Evolutionary conservation across 306 rosid genomes (phyloP).

Genomic region (Sesbania bispinosa): DNA sequence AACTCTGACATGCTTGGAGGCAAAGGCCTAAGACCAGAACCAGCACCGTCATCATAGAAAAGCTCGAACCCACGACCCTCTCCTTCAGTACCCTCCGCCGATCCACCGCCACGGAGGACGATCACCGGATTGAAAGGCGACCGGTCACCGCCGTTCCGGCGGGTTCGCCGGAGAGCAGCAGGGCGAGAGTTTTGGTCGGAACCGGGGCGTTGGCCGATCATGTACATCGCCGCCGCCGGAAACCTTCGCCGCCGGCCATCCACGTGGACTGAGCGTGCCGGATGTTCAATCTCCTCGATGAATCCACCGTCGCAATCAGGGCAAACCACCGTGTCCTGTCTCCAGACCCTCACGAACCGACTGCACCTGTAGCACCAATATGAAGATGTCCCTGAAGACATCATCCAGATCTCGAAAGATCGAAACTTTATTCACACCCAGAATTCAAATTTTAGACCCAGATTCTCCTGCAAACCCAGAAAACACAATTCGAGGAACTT

Average conservation of each 20-base stretch:
- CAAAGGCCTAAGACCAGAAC: constrained; percentile 73
- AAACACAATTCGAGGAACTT: neutral
- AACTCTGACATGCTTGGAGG: constrained; percentile 85
- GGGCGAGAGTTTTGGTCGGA: constrained; percentile 39
- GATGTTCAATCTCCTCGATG: constrained; percentile 53
- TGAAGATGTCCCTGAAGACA: constrained; percentile 48
- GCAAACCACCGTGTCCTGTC: constrained; percentile 42
- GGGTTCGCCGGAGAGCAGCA: constrained; percentile 32
- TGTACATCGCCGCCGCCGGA: constrained; percentile 58
- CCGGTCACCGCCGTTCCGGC: constrained; percentile 59
- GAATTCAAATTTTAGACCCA: constrained; percentile 3
- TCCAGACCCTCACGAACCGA: constrained; percentile 50
- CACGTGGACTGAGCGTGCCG: constrained; percentile 17
- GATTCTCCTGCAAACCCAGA: neutral
- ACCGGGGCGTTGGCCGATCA: constrained; percentile 49
- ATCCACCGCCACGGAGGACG: constrained; percentile 54
- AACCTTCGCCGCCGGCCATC: constrained; percentile 48
- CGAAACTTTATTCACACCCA: neutral
- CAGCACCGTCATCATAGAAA: constrained; percentile 65
- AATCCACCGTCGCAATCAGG: constrained; percentile 67
- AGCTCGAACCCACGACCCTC: constrained; percentile 70
- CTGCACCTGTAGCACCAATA: constrained; percentile 85
- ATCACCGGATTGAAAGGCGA: constrained; percentile 74
- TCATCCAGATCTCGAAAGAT: constrained; percentile 26
- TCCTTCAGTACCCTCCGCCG: constrained; percentile 2